Evolutionary conservation across 331 rosid species (phyloP), one percentile per base, ranked within the genome.

Genomic region (Quercus phellos): DNA sequence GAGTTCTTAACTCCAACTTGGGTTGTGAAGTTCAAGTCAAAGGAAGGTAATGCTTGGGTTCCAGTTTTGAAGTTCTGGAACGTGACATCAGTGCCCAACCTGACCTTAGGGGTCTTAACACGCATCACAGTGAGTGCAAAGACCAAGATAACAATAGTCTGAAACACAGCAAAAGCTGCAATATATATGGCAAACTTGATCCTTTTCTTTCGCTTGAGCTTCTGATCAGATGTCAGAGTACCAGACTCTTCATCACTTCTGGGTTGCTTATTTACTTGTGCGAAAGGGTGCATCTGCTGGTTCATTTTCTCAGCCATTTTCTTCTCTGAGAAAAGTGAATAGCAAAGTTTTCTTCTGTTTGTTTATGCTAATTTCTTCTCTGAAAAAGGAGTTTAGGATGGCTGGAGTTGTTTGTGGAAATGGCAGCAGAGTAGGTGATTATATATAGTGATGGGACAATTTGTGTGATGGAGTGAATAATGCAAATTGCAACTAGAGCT

Each of bases 1-100:
- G 81, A 12, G 85, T 81, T 81, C 69, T 71, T 76, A 2, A 81
- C 70, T n/a, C 77, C 51, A 10, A 81, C 43, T 63, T 81, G 80
- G 18, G 85, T 50, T 18, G 55, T 19, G n/a, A 84, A 76, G 61
- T 4, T 72, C 5, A 75, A 29, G 60, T 10, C 21, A 13, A 79
- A 79, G 2, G 76, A 75, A 17, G 71, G 3, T 1, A 7, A 19
- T 0, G 64, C 56, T 18, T 78, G 3, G 59, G 1, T 55, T 0
- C 46, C 24, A 2, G n/a, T n/a, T 22, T 19, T 71, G 19, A 71
- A 4, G 30, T 0, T 30, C 24, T 58, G 3, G 59, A 83, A 1
- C 1, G 12, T 26, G 68, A 54, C 53, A 5, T 17, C 6, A 22
- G 14, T 46, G 60, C 72, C 66, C 46, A 79, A 55, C 18, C 83